Evolutionary conservation across 169 alveolate genomes (phyloP).

Genomic region (Eimeria acervulina): DNA sequence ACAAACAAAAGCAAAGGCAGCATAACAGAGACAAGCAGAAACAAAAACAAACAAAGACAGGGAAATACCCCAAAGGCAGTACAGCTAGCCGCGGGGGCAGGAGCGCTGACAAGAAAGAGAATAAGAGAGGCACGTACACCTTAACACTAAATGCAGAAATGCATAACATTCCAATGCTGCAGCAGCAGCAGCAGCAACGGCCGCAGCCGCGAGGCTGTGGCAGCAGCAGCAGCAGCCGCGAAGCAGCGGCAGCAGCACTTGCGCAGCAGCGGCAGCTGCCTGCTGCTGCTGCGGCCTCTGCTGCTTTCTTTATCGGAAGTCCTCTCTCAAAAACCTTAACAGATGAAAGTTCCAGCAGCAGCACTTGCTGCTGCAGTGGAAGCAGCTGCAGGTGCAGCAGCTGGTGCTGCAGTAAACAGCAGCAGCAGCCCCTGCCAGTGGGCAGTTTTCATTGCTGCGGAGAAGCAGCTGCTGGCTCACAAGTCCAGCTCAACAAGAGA

Average conservation of each 20-base stretch:
- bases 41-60: neutral
- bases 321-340: neutral
- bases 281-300: neutral
- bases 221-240: neutral
- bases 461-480: neutral
- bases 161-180: neutral
- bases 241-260: neutral
- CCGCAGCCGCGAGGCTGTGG: too few species aligned
- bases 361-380: neutral
- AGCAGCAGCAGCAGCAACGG: neutral
- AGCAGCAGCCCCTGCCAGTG: neutral
- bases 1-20: neutral
- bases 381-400: slow-evolving; percentile 4
- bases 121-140: neutral
- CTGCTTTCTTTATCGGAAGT: neutral
- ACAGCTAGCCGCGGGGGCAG: neutral
- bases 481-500: slow-evolving; percentile 16
- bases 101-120: neutral
- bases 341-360: neutral
- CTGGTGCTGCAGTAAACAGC: neutral
- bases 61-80: neutral
- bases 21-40: neutral
- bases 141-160: neutral
- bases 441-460: neutral
- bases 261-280: neutral